phyloP scores from a whole-genome alignment of 164 flowering plant species.

The Dillenia turbinata region DNA sequence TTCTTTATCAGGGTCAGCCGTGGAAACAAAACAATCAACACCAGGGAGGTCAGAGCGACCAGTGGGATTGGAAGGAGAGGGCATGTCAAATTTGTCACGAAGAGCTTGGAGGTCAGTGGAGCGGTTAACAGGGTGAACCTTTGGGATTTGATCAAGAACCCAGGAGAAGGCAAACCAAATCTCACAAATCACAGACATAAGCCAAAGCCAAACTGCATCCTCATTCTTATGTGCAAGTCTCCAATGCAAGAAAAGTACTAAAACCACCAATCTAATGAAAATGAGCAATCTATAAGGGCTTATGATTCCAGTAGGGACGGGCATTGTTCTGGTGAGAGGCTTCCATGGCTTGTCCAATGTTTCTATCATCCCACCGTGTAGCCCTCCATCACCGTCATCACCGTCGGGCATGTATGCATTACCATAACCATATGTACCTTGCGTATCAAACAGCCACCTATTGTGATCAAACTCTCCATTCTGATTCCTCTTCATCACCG shows the following conservation, averaged over 20 bases:
- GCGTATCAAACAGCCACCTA: constrained; percentile 74
- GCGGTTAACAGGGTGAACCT: constrained; percentile 63
- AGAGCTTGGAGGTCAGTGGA: constrained; percentile 53
- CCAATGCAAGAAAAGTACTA: constrained; percentile 64
- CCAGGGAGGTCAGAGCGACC: constrained; percentile 86
- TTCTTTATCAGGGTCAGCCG: constrained; percentile 87
- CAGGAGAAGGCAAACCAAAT: constrained; percentile 85
- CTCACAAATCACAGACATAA: constrained; percentile 69
- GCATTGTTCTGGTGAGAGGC: constrained; percentile 66
- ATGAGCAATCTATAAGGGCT: constrained; percentile 81
- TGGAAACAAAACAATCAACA: constrained; percentile 68
- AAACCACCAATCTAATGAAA: constrained; percentile 36
- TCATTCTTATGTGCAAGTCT: constrained; percentile 51
- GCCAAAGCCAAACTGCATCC: constrained; percentile 77
- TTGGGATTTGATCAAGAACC: constrained; percentile 81
- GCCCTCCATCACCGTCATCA: constrained; percentile 29
- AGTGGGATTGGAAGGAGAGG: constrained; percentile 61
- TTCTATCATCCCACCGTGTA: constrained; percentile 35
- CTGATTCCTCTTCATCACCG: constrained; percentile 60
- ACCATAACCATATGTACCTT: constrained; percentile 77
- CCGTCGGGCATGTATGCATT: constrained; percentile 63
- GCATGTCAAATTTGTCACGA: constrained; percentile 68
- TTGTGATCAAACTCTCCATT: constrained; percentile 75
- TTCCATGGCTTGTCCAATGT: constrained; percentile 70
- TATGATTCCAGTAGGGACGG: constrained; percentile 50